Base-by-base conservation (phyloP, 768 basidiomycete genomes). In the Mycena kentingensis region DNA sequence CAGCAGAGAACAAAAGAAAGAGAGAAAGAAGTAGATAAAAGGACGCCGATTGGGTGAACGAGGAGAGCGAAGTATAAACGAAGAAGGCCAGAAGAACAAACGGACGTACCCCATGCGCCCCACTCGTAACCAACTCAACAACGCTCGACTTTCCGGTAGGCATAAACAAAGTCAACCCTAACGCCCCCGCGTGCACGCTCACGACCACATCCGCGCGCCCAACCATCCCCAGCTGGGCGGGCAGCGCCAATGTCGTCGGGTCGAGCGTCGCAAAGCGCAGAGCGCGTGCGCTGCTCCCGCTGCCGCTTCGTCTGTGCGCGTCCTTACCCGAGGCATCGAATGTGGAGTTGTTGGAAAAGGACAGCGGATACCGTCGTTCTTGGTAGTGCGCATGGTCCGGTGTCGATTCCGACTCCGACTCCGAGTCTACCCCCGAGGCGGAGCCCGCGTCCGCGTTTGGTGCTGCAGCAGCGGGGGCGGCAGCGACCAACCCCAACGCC, bases 151-250 rank as follows among this genome's bases (percentile, higher is more conserved):
- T 16, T 22, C 58, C 58, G 3, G 58, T 49, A n/a, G 58, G 58
- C 52, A 60, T 52, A 21, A 60, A 52, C 34, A 60, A 48, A 46
- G 41, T 50, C 26, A 60, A 44, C 34, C 58, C 58, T 32, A 60
- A 31, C 39, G 58, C 58, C 6, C 58, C 58, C 34, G 58, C 58
- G 18, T 60, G 58, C 51, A 60, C 58, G 38, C 54, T 53, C 16
- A 60, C 37, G 24, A 60, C 58, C 1, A 60, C 58, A 48, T 60
- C 58, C 39, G 58, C 51, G 43, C 54, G 53, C 46, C 58, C 58
- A 8, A 55, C 51, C 36, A 43, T 34, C 16, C 54, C 54, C n/a
- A 60, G 42, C 54, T 55, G 58, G 13, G 51, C 41, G 19, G 58
- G 34, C 4, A 60, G 58, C 37, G 54, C 58, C 8, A n/a, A 34